Conservation (phyloP, 768 basidiomycete genomes). For the Amanita fuliginea region DNA sequence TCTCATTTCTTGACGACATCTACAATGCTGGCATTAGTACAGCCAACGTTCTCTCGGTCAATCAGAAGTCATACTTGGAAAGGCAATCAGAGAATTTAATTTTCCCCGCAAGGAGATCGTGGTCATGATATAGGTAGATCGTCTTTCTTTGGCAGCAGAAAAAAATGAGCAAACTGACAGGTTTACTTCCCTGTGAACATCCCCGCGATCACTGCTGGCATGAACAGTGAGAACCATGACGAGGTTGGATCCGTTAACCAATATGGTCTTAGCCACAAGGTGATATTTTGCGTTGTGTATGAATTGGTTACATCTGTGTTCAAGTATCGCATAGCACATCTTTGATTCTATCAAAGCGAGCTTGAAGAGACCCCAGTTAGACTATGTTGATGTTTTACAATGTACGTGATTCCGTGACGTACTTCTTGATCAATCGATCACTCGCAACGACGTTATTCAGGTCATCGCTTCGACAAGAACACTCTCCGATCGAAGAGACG, state of each 20-base stretch:
- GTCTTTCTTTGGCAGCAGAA: background rate
- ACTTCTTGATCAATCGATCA: background rate
- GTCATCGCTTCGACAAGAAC: conserved; percentile 25
- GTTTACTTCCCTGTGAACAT: background rate
- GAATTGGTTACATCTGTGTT: too few relatives aligned
- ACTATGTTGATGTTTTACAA: conserved; percentile 51
- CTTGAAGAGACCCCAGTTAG: conserved; percentile 42
- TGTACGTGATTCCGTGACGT: conserved; percentile 14
- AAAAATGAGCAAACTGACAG: background rate
- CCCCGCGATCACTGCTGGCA: background rate
- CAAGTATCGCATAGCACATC: conserved; percentile 24
- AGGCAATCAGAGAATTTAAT: background rate
- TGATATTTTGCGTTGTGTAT: conserved; percentile 6
- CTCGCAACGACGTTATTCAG: conserved; percentile 1
- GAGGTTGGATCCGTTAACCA: conserved; percentile 38
- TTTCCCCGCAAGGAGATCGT: background rate
- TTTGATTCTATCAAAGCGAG: conserved; percentile 39
- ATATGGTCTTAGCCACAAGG: conserved; percentile 27
- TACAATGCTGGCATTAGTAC: background rate
- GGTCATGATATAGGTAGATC: background rate
- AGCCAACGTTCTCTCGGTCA: background rate
- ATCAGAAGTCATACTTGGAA: background rate
- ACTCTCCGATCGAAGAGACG: conserved; percentile 30
- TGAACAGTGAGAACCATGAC: conserved; percentile 17
- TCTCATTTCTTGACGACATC: background rate